Conservation (phyloP, 345 rosid species). For the rapeseed (Brassica napus) region DNA sequence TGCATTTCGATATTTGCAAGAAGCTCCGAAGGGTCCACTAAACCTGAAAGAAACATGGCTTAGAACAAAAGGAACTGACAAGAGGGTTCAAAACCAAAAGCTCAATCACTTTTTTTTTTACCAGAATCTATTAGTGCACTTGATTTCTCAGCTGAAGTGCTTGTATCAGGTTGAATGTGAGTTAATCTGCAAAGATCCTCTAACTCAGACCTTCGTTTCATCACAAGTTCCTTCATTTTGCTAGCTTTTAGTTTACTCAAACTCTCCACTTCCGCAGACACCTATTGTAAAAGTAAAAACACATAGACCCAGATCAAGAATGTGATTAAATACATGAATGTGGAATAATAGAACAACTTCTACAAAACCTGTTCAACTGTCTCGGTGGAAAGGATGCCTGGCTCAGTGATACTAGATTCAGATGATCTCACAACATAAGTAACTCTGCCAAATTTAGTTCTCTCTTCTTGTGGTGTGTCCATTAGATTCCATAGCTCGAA, state of each 20-base stretch:
- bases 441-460: slow-evolving; percentile 55
- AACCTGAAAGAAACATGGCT: slow-evolving; percentile 50
- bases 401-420: slow-evolving; percentile 61
- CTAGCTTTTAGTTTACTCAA: slow-evolving; percentile 78
- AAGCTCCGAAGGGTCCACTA: slow-evolving; percentile 92
- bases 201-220: slow-evolving; percentile 82
- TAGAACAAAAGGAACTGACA: background rate
- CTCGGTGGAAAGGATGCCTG: slow-evolving; percentile 68
- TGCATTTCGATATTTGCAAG: slow-evolving; percentile 76
- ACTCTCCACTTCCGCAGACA: slow-evolving; percentile 80
- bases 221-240: slow-evolving; percentile 94
- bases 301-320: background rate
- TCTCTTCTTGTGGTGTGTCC: slow-evolving; percentile 79
- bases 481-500: slow-evolving; percentile 89
- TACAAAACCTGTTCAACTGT: slow-evolving; percentile 68
- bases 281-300: slow-evolving; percentile 46
- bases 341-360: background rate
- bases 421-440: slow-evolving; percentile 57
- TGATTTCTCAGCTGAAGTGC: slow-evolving; percentile 89
- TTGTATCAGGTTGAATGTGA: slow-evolving; percentile 83
- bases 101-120: slow-evolving; percentile 29
- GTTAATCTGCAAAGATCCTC: slow-evolving; percentile 71
- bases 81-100: slow-evolving; percentile 5
- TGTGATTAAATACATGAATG: background rate
- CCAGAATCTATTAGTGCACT: slow-evolving; percentile 93